Conservation (phyloP, 176 grass and related monocot species). For the Luzula sylvatica region DNA sequence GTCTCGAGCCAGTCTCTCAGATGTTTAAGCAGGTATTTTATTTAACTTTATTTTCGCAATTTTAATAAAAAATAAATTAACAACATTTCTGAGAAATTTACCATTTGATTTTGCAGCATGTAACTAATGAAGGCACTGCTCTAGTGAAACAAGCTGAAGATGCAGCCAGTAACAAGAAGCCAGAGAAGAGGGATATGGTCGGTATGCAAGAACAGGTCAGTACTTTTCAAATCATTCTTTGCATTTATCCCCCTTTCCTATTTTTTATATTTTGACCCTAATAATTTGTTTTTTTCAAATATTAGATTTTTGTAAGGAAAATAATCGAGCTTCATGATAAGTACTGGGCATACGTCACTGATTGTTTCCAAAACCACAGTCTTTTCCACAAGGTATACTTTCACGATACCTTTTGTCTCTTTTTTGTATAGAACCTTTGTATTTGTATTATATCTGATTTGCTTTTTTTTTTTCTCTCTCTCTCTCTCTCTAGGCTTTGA, state of each 20-base stretch:
- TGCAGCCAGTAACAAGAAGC: slow-evolving; percentile 86
- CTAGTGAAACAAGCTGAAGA: slow-evolving; percentile 97
- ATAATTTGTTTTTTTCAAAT: slow-evolving; percentile 1
- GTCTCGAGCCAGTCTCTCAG: slow-evolving; percentile 79
- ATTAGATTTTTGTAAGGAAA: slow-evolving; percentile 91
- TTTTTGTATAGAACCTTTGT: not conserved
- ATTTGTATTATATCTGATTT: not conserved
- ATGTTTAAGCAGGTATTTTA: slow-evolving; percentile 79
- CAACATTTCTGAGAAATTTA: slow-evolving; percentile 1
- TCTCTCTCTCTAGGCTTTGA: slow-evolving; percentile 54
- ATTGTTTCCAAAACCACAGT: slow-evolving; percentile 93
- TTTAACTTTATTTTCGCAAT: not conserved
- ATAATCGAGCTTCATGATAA: slow-evolving; percentile 96
- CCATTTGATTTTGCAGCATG: slow-evolving; percentile 64
- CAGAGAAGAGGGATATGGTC: slow-evolving; percentile 77
- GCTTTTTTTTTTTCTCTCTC: not conserved
- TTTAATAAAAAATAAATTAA: not conserved
- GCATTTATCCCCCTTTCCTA: not conserved
- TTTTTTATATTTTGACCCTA: not conserved
- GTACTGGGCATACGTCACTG: slow-evolving; percentile 71
- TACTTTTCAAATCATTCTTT: slow-evolving; percentile 10
- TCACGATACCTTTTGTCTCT: not conserved
- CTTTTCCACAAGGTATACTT: slow-evolving; percentile 85
- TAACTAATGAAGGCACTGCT: slow-evolving; percentile 61
- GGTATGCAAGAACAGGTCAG: slow-evolving; percentile 85